Percentiles rank a stretch among this genome's conserved stretches.
These are phyloP conservation scores for Suillus cothurnatus DNA, from an alignment of 768 basidiomycete genomes.

Conservation along the genomic window DNA sequence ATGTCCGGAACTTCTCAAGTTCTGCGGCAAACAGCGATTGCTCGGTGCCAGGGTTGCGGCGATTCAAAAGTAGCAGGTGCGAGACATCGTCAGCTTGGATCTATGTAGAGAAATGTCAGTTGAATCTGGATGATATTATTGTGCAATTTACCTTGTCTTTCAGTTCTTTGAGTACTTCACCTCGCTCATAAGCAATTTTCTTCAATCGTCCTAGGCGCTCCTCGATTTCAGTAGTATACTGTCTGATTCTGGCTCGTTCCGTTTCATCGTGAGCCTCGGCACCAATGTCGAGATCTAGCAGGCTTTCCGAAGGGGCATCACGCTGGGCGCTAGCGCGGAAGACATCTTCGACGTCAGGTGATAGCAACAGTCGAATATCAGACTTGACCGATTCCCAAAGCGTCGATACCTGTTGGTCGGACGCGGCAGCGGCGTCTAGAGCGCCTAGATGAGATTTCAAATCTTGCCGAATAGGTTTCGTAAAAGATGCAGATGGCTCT, in stretches of 20 bases:
- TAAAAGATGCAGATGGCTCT: conserved; percentile 73
- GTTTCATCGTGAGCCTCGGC: conserved; percentile 62
- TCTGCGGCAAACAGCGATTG: conserved; percentile 89
- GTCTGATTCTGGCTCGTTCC: conserved; percentile 68
- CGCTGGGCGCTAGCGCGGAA: conserved; percentile 54
- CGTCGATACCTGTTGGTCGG: conserved; percentile 72
- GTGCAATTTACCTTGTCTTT: conserved; percentile 80
- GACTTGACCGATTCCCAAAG: conserved; percentile 72
- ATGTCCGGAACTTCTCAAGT: conserved; percentile 94
- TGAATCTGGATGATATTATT: conserved; percentile 4
- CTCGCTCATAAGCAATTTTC: conserved; percentile 84
- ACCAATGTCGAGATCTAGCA: conserved; percentile 76
- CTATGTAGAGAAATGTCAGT: conserved; percentile 39
- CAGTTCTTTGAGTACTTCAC: conserved; percentile 87
- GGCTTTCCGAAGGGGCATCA: conserved; percentile 42
- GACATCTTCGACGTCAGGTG: conserved; percentile 61
- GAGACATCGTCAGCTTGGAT: conserved; percentile 97
- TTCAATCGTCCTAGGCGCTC: conserved; percentile 75
- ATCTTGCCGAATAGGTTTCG: conserved; percentile 73
- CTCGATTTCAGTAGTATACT: conserved; percentile 73
- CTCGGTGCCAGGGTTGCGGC: conserved; percentile 81
- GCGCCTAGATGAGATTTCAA: conserved; percentile 73
- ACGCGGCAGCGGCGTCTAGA: conserved; percentile 74
- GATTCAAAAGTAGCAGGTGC: conserved; percentile 87
- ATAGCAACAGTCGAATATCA: conserved; percentile 66